Evolutionary conservation across 495 filamentous ascomycete genomes (phyloP).

Genomic region (Cenococcum geophilum): DNA sequence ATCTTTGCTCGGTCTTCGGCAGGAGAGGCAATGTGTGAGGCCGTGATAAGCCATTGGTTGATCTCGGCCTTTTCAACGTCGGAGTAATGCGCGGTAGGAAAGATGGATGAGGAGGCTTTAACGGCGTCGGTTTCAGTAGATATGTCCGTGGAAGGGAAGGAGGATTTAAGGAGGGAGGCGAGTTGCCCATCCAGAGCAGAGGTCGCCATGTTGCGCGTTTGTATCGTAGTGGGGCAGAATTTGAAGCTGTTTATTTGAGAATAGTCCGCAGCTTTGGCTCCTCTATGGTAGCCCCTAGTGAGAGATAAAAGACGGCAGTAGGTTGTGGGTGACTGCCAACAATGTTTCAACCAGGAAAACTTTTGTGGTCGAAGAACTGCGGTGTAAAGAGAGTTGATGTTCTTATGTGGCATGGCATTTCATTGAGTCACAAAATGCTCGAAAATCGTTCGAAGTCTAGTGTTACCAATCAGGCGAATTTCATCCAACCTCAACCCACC

Average conservation of each 20-base stretch:
- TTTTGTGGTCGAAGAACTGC: slow-evolving; percentile 1
- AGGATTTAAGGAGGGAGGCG: slow-evolving; percentile 49
- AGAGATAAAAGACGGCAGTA: not conserved
- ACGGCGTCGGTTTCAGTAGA: slow-evolving; percentile 49
- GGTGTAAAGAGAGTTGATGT: not conserved
- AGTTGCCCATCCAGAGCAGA: slow-evolving; percentile 49
- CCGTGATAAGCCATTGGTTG: slow-evolving; percentile 76
- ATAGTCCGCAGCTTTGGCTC: not conserved
- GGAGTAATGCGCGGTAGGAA: slow-evolving; percentile 63
- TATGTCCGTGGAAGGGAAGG: slow-evolving; percentile 45
- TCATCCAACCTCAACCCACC: not conserved
- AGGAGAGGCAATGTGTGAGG: slow-evolving; percentile 58
- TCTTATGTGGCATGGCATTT: not conserved
- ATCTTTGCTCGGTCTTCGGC: slow-evolving; percentile 53
- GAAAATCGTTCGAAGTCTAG: too few species aligned
- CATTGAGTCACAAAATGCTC: too few species aligned
- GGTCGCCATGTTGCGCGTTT: slow-evolving; percentile 44
- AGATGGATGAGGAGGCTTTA: slow-evolving; percentile 52
- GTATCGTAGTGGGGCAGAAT: not conserved
- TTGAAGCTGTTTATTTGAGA: not conserved
- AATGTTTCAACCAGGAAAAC: not conserved
- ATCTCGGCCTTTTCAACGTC: slow-evolving; percentile 75
- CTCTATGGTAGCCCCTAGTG: not conserved
- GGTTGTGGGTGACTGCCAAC: not conserved
- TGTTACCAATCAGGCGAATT: not conserved